Evolutionary conservation across 306 rosid species (phyloP), one percentile per base, ranked within the genome.

Genomic region (Quercus gilva): DNA sequence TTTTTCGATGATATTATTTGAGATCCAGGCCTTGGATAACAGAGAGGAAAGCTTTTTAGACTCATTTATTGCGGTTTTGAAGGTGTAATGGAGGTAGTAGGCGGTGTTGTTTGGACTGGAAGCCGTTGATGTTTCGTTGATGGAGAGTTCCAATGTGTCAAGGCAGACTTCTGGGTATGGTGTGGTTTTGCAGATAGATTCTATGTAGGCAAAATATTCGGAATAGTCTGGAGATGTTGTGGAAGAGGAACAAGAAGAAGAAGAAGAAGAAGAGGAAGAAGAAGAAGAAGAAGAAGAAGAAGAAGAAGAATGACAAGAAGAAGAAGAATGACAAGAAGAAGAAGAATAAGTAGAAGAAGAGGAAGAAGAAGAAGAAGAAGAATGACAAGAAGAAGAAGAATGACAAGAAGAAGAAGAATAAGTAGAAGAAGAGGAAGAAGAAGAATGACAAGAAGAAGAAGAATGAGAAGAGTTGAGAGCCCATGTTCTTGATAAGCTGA

Each of bases 161-260:
- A 88, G 87, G 76, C 90, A 89, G 21, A 25, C 60, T 69, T 89
- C 83, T n/a, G 91, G 94, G 78, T 86, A 83, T 29, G 92, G 92
- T 1, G 86, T 83, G 58, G 82, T 77, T 74, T 51, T 78, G 82
- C 98, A 93, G 74, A 93, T 71, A 43, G 93, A 88, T 85, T 60
- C 76, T 2, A 87, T 68, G 73, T 92, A 78, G 19, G 87, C 69
- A 71, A 86, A 74, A 61, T 49, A 49, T 49, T 82, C 75, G 79
- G 86, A 68, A 35, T 78, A 2, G 45, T 37, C 74, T 1, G 75
- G 19, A 57, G 86, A 52, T 60, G 26, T 74, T 73, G 80, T 26
- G 64, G 85, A 81, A 9, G 89, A 7, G 74, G 20, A 41, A 85
- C 31, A 51, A 25, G 83, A 20, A 67, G 84, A 81, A 5, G 89